Evolutionary conservation across 108 stramenopile genomes (phyloP), one percentile per base, ranked within the genome.

Genomic region (Cylindrotheca fusiformis): DNA sequence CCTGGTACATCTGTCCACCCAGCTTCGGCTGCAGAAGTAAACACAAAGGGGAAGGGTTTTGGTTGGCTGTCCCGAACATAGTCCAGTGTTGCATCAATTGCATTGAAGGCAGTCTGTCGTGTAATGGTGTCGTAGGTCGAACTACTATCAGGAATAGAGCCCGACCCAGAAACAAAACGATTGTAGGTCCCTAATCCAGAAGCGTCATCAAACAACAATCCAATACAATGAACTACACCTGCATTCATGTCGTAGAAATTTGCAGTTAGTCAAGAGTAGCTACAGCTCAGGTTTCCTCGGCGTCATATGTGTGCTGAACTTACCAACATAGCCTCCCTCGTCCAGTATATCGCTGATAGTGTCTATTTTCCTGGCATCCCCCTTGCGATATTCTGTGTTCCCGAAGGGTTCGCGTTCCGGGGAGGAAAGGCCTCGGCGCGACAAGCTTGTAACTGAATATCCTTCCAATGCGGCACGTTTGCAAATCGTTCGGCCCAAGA

Each of bases 91-190:
- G 84, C 74, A 29, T 92, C 70, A 24, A 93, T 83, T 12, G 84
- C 88, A 60, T 93, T 85, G 65, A 89, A 87, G 12, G 82, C 84
- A 0, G 91, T 87, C 19, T 69, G 61, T 17, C 86, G 79, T 2
- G 88, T 93, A 67, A 93, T 89, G 71, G 75, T 73, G 54, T 93
- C 91, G 65, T 93, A 93, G 20, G 91, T 84, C 4, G 84, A 85
- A n/a, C 66, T 33, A 0, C 70, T 58, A 29, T 84, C 84, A 22
- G 88, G 88, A 14, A 89, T 25, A 8, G 88, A 89, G 29, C 86
- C 88, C 24, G 75, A 77, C 22, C 91, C 91, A 24, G 78, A 80
- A 12, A 84, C 91, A 8, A 87, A 84, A 20, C 58, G 60, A 74
- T 88, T 89, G 58, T 79, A 76, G 22, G 74, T 55, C 6, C 80